Evolutionary conservation across 306 rosid genomes (phyloP), one percentile per base, ranked within the genome.

Genomic region (Crataegus laevigata): DNA sequence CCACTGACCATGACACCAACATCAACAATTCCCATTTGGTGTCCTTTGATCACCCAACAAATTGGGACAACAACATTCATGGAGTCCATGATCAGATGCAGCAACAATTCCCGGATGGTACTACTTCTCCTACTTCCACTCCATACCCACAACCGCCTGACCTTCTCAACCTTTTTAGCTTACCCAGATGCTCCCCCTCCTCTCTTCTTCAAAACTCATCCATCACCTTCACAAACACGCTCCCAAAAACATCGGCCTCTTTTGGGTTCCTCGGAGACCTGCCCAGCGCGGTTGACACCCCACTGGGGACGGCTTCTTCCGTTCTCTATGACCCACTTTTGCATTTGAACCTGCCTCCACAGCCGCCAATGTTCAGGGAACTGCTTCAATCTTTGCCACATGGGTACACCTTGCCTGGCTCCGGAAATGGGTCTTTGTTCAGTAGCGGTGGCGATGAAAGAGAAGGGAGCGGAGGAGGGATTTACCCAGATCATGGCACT

Each of bases 301-400:
- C 75, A 34, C 45, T 71, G 0, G 75, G 71, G 19, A 43, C 80
- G 0, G 45, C 70, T 18, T 63, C 62, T 29, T 76, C 73, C 6
- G 78, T 71, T 61, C 77, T 82, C 72, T 87, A 81, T 59, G 94
- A 91, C 79, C 97, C 96, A 8, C 80, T 94, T 18, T 85, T 91
- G 71, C 98, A 89, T 71, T 69, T 89, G 78, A 88, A 91, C 82
- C 87, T 94, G 59, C 97, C 96, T 70, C 97, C 96, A 38, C 97
- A 90, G 59, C 98, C 97, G 25, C 96, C 97, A 0, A 80, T 88
- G 13, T 85, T 89, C 42, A 85, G 89, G 81, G 92, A 91, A 51
- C 52, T 90, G 77, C 89, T 87, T 75, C 90, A 86, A 77, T 86
- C 96, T 61, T 81, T 94, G 6, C 97, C 97, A 26, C 82, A 81